Evolutionary conservation across 352 stramenopile species (phyloP), one percentile per base, ranked within the genome.

Genomic region (Globisporangium spinosum): DNA sequence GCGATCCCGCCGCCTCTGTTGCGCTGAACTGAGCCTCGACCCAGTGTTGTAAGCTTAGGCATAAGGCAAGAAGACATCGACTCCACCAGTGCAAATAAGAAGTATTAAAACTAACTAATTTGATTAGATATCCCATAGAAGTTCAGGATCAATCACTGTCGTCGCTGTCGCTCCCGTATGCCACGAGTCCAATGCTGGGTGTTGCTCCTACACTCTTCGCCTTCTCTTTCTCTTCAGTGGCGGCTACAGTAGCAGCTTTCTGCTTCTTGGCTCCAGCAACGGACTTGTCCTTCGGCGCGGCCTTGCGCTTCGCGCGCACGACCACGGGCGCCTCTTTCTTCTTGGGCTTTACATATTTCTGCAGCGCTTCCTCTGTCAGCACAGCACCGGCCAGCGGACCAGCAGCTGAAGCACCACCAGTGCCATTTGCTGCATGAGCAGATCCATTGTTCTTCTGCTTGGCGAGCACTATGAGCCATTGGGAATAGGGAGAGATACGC

Each of bases 81-180:
- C 32, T 66, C 43, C 43, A 12, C 5, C 5, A 51, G 43, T 51
- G 17, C 10, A 23, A 49, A 4, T 49, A 51, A 51, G 43, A 17
- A 51, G 43, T 51, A 23, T 51, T 49, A n/a, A 22, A 20, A 51
- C 43, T 23, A 51, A 51, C 6, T 51, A 23, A 51, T 23, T 22
- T 51, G 43, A 51, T 51, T 51, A 6, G 40, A 49, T 49, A 12
- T 51, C 6, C 43, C 40, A 51, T 4, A 51, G 43, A 51, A 51
- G 17, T 51, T 22, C 10, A 51, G 15, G 17, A 56, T 54, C 66
- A 72, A 2, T 74, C 70, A 59, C 72, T 87, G 51, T 90, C 83
- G 54, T 90, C 83, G 69, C 83, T 94, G 57, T 89, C 85, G 60
- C 82, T 89, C n/a, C 72, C 73, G 59, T 94, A 94, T 15, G 70